A percentile compares a stretch with the other conserved stretches of the same genome.
Conservation (phyloP, 225 moss, liverwort and hornwort species). For the Marchantia polymorpha region DNA sequence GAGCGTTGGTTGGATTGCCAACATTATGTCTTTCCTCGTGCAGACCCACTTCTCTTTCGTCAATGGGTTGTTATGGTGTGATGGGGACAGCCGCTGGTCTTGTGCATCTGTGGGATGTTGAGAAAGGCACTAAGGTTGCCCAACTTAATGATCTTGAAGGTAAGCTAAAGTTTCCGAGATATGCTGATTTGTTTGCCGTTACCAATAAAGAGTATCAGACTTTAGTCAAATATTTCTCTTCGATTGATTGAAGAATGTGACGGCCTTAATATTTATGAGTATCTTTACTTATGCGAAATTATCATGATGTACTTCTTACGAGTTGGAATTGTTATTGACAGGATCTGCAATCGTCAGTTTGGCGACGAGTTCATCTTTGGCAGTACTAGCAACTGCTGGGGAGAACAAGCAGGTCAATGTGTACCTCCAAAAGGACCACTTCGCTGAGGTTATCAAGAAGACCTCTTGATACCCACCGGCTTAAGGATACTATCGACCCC, state of each 20-base stretch:
- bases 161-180: background rate
- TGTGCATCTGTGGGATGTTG: conserved; percentile 40
- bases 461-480: background rate
- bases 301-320: background rate
- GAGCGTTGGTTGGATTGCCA: background rate
- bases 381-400: conserved; percentile 35
- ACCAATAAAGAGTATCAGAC: too few relatives aligned
- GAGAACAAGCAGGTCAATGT: conserved; percentile 24
- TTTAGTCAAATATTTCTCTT: too few relatives aligned
- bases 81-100: conserved; percentile 36
- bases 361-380: conserved; percentile 26
- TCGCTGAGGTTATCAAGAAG: background rate
- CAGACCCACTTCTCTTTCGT: conserved; percentile 33
- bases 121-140: conserved; percentile 23
- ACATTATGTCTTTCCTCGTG: background rate
- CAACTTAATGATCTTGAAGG: conserved; percentile 36
- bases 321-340: conserved; percentile 18
- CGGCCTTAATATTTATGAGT: too few relatives aligned
- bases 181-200: background rate
- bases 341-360: conserved; percentile 34
- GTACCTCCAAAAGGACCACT: conserved; percentile 22
- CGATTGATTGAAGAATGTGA: too few relatives aligned
- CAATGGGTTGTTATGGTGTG: conserved; percentile 34
- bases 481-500: background rate
- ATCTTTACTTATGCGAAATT: background rate